Base-by-base conservation (phyloP, 805 yeast species). In the Starmerella floricola region DNA sequence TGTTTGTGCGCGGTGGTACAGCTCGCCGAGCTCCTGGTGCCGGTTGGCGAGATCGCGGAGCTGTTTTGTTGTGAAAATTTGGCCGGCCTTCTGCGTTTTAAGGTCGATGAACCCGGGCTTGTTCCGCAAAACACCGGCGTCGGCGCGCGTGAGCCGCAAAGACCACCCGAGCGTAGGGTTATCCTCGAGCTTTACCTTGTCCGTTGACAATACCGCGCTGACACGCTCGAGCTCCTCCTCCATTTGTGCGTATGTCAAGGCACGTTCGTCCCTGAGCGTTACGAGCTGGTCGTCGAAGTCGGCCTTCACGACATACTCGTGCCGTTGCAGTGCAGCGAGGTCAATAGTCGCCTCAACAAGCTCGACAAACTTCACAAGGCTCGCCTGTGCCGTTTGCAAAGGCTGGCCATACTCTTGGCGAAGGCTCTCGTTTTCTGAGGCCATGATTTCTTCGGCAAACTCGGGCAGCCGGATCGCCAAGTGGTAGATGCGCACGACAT, bases 81-180 rank as follows among this genome's bases (percentile, higher is more conserved):
- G 88, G 44, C 99, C 99, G 2, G 95, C 94, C 58, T 91, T 91
- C 24, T 85, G 93, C 0, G 96, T 88, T 39, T 86, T 82, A 34
- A 88, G 66, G 59, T 91, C 96, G 39, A 71, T 71, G 57, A 78
- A 87, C 31, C 73, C 69, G 1, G 64, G 60, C 37, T 67, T 63
- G 11, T 72, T 73, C 53, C 97, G 73, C 45, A 91, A 66, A 17
- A 81, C 78, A 10, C 79, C 68, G 2, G 95, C 87, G 55, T 91
- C 97, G 42, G 75, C 60, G 60, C 98, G 73, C 1, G 98, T 91
- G 18, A 91, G 72, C 52, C 97, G 70, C 70, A 88, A 74, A 60
- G 95, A 85, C 94, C 95, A 87, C 17, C 96, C 96, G 60, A 84
- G 93, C 21, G 72, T 74, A 48, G 73, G 81, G 57, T 88, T 95